phyloP scores from a whole-genome alignment of 2,329 filamentous ascomycete species.

The Fonsecaea multimorphosa region DNA sequence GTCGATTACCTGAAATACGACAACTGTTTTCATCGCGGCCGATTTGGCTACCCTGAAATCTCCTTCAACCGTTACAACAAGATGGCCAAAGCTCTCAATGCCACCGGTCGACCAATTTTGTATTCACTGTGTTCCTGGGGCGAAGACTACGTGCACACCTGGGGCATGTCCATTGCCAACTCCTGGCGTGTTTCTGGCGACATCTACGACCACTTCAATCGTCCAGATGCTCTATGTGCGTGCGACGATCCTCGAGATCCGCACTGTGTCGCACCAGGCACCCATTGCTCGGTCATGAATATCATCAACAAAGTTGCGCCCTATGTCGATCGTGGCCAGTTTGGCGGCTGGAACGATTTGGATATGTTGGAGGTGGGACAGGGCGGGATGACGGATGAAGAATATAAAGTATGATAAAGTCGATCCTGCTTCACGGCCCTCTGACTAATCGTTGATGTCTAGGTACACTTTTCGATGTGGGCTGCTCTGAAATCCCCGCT shows the following conservation, averaged over 20 bases:
- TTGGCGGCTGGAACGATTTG: slow-evolving; percentile 55
- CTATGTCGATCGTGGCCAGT: slow-evolving; percentile 49
- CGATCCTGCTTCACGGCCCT: background rate
- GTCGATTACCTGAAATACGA: slow-evolving; percentile 57
- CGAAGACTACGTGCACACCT: slow-evolving; percentile 55
- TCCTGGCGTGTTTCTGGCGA: slow-evolving; percentile 56
- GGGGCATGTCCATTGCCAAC: slow-evolving; percentile 57
- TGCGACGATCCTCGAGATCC: slow-evolving; percentile 48
- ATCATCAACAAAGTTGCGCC: slow-evolving; percentile 57
- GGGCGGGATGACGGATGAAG: slow-evolving; percentile 48
- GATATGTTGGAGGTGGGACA: slow-evolving; percentile 52
- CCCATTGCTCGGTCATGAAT: slow-evolving; percentile 58
- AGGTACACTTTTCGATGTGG: slow-evolving; percentile 56
- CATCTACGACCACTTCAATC: slow-evolving; percentile 55
- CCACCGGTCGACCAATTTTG: slow-evolving; percentile 54
- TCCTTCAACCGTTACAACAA: slow-evolving; percentile 56
- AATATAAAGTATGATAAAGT: slow-evolving; percentile 29
- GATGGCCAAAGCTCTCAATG: slow-evolving; percentile 56
- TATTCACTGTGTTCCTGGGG: slow-evolving; percentile 61
- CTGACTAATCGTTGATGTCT: slow-evolving; percentile 38
- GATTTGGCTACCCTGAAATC: slow-evolving; percentile 54
- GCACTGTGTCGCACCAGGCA: slow-evolving; percentile 53
- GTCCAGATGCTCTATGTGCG: slow-evolving; percentile 51
- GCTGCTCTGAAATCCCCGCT: slow-evolving; percentile 54
- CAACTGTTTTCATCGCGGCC: slow-evolving; percentile 62